These are phyloP conservation scores for Omphalotus guepiniiformis DNA, from an alignment of 768 basidiomycete species.

Conservation along the genomic window DNA sequence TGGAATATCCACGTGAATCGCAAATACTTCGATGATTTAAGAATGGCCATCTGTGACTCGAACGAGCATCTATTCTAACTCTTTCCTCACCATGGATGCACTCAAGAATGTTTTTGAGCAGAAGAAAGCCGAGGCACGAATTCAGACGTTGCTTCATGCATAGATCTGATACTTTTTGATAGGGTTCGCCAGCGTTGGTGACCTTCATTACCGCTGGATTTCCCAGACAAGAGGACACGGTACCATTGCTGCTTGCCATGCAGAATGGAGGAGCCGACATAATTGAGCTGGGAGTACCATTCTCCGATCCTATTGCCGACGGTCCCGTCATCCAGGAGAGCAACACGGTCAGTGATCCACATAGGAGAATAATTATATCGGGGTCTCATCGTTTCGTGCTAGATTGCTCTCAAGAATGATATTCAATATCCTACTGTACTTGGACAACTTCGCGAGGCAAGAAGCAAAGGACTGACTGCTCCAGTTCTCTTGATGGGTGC, in stretches of 20 bases:
- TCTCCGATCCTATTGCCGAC: constrained; percentile 96
- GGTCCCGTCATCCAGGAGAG: constrained; percentile 90
- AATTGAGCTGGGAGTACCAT: constrained; percentile 93
- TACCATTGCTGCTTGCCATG: constrained; percentile 86
- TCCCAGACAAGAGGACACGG: constrained; percentile 74
- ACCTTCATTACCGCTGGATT: constrained; percentile 96
- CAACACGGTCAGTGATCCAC: constrained; percentile 77
- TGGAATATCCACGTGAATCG: constrained; percentile 24
- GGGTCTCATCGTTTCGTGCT: neutral
- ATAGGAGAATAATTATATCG: neutral
- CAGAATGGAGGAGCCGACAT: constrained; percentile 91
- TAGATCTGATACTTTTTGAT: neutral
- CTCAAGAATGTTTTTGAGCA: constrained; percentile 64
- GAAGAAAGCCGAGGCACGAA: constrained; percentile 53
- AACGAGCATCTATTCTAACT: constrained; percentile 2
- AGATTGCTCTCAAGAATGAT: constrained; percentile 83
- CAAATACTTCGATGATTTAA: constrained; percentile 12
- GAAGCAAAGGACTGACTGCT: constrained; percentile 73
- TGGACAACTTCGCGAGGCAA: constrained; percentile 70
- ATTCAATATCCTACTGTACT: constrained; percentile 77
- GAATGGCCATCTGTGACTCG: constrained; percentile 13
- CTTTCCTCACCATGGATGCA: constrained; percentile 55
- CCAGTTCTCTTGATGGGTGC: constrained; percentile 95
- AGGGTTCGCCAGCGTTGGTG: constrained; percentile 63
- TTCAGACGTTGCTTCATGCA: neutral